Evolutionary conservation across 1,284 basidiomycete species (phyloP).

Genomic region (Ganoderma lucidum): DNA sequence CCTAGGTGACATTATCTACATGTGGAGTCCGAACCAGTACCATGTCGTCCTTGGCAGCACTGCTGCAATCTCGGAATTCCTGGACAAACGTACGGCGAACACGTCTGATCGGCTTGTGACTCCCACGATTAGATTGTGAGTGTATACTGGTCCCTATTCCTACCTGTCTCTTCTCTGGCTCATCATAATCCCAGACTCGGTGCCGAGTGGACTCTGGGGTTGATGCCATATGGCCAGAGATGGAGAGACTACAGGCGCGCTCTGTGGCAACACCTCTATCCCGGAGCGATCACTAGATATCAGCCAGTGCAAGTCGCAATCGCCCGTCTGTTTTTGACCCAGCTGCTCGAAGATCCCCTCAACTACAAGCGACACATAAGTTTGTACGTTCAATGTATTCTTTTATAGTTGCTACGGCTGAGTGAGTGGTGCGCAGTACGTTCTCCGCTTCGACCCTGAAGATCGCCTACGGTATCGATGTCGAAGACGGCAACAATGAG

Average conservation of each 20-base stretch:
- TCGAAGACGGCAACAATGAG: slow-evolving; percentile 3
- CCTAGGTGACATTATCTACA: slow-evolving; percentile 1
- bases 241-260: slow-evolving; percentile 23
- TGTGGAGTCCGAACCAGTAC: neutral
- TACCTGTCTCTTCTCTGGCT: neutral
- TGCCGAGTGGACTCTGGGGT: slow-evolving; percentile 8
- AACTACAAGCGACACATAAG: slow-evolving; percentile 16
- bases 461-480: slow-evolving; percentile 23
- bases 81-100: slow-evolving; percentile 13
- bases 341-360: slow-evolving; percentile 12
- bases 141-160: neutral
- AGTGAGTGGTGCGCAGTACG: neutral
- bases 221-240: slow-evolving; percentile 18
- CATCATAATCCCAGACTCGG: slow-evolving; percentile 3
- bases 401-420: neutral
- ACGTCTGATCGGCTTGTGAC: slow-evolving; percentile 7
- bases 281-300: slow-evolving; percentile 3
- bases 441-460: slow-evolving; percentile 20
- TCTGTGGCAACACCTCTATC: slow-evolving; percentile 23
- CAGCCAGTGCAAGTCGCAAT: neutral
- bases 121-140: neutral
- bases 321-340: slow-evolving; percentile 6
- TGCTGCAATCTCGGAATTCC: slow-evolving; percentile 4
- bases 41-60: slow-evolving; percentile 5
- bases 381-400: slow-evolving; percentile 15